These are phyloP conservation scores for Xylaria sp. DNA, from an alignment of 2,329 filamentous ascomycete genomes.

Conservation along the genomic window DNA sequence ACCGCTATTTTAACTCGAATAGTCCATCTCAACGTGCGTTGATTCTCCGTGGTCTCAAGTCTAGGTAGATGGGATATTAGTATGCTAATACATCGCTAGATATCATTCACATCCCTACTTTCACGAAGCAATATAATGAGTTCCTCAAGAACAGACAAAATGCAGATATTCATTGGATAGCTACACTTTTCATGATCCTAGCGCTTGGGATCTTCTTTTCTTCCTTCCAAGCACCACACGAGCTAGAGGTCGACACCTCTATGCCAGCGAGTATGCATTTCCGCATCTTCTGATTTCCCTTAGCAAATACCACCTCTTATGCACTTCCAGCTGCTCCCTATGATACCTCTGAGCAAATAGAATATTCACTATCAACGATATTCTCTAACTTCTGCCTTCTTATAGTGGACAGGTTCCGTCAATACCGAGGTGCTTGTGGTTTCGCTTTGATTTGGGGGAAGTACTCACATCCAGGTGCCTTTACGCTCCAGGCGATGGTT, in stretches of 20 bases:
- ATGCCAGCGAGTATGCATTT: slow-evolving; percentile 48
- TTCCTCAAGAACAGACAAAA: slow-evolving; percentile 60
- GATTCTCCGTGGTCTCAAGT: not conserved
- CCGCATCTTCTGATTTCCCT: not conserved
- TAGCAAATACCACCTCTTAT: not conserved
- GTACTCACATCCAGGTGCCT: slow-evolving; percentile 61
- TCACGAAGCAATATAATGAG: slow-evolving; percentile 61
- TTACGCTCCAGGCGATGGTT: slow-evolving; percentile 63
- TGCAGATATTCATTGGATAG: slow-evolving; percentile 60
- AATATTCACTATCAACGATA: not conserved
- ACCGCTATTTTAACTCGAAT: slow-evolving; percentile 64
- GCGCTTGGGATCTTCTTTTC: slow-evolving; percentile 59
- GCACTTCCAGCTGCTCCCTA: not conserved
- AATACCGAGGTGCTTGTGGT: slow-evolving; percentile 62
- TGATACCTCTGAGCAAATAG: not conserved
- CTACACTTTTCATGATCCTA: slow-evolving; percentile 62
- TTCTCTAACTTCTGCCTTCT: slow-evolving; percentile 18
- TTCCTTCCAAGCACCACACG: slow-evolving; percentile 57
- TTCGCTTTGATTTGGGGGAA: slow-evolving; percentile 63
- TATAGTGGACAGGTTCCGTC: slow-evolving; percentile 57
- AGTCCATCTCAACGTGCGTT: slow-evolving; percentile 63
- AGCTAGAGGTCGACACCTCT: slow-evolving; percentile 56
- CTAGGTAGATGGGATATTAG: slow-evolving; percentile 8
- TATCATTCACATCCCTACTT: slow-evolving; percentile 64
- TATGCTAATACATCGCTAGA: slow-evolving; percentile 52